Evolutionary conservation across 768 basidiomycete species (phyloP).

Genomic region (Roridomyces roridus): DNA sequence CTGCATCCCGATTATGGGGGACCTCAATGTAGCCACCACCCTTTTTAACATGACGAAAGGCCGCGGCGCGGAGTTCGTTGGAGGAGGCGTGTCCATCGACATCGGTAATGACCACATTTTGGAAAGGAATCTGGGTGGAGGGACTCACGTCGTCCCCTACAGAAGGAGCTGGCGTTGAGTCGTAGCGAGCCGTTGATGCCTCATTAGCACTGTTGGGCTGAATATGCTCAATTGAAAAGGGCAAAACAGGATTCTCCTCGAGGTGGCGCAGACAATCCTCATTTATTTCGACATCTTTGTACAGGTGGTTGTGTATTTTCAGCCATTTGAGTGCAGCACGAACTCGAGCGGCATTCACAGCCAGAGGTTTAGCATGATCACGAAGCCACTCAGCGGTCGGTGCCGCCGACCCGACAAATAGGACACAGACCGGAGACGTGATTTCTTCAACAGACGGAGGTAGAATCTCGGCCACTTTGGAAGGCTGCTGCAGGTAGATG

Average conservation of each 20-base stretch:
- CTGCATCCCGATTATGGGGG: constrained; percentile 21
- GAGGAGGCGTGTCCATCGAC: constrained; percentile 23
- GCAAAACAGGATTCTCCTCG: background rate
- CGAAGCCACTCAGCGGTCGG: constrained; percentile 1
- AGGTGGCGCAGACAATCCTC: background rate
- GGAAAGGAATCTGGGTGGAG: background rate
- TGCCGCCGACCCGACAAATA: background rate
- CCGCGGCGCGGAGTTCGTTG: constrained; percentile 26
- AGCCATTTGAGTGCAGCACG: background rate
- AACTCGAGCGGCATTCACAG: background rate
- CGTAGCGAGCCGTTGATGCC: background rate
- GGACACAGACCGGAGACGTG: background rate
- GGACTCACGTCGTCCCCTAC: too few species aligned
- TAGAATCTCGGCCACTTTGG: background rate
- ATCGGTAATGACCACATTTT: constrained; percentile 24
- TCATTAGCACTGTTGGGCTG: background rate
- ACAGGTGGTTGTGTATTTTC: constrained; percentile 1
- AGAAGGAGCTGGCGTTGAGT: background rate
- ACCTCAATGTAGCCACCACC: constrained; percentile 25
- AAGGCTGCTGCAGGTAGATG: background rate
- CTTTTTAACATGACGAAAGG: constrained; percentile 28
- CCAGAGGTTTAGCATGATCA: constrained; percentile 1
- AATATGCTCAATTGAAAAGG: background rate
- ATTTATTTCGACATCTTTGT: background rate
- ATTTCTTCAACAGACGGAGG: constrained; percentile 1